phyloP scores from a whole-genome alignment of 805 yeast species.

The Pichia ethanolica region DNA sequence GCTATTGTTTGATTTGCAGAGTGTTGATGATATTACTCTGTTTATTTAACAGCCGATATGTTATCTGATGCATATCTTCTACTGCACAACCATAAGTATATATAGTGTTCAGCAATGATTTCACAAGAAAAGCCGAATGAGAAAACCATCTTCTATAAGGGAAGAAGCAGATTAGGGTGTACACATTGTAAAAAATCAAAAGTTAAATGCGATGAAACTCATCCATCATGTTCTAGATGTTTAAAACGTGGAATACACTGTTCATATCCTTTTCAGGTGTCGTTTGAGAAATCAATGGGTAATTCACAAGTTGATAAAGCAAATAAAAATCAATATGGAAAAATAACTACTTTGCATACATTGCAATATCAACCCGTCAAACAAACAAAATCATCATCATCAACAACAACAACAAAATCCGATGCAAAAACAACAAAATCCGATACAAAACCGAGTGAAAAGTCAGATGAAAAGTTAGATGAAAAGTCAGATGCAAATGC shows the following conservation, averaged over 20 bases:
- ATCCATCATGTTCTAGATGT: conserved; percentile 17
- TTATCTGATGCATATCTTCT: too few species aligned
- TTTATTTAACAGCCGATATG: too few species aligned
- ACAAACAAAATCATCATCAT: neutral
- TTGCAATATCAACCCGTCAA: too few species aligned
- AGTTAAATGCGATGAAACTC: conserved; percentile 19
- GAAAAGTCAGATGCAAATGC: too few species aligned
- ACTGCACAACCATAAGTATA: too few species aligned
- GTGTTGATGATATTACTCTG: too few species aligned
- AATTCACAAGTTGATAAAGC: neutral
- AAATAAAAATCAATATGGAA: neutral
- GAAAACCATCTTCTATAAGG: conserved; percentile 5
- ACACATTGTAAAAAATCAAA: conserved; percentile 16
- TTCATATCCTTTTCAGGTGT: conserved; percentile 1
- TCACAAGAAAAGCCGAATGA: neutral
- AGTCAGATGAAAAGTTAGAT: too few species aligned
- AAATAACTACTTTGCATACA: neutral
- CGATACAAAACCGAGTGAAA: too few species aligned
- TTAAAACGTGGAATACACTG: conserved; percentile 1
- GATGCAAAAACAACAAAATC: neutral
- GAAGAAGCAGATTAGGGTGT: conserved; percentile 8
- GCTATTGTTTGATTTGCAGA: too few species aligned
- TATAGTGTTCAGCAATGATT: neutral
- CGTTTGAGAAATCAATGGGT: neutral
- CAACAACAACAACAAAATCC: neutral